A percentile compares a stretch with the other conserved stretches of the same genome.
Conservation (phyloP, 106 monocot species). For the Acorus gramineus region DNA sequence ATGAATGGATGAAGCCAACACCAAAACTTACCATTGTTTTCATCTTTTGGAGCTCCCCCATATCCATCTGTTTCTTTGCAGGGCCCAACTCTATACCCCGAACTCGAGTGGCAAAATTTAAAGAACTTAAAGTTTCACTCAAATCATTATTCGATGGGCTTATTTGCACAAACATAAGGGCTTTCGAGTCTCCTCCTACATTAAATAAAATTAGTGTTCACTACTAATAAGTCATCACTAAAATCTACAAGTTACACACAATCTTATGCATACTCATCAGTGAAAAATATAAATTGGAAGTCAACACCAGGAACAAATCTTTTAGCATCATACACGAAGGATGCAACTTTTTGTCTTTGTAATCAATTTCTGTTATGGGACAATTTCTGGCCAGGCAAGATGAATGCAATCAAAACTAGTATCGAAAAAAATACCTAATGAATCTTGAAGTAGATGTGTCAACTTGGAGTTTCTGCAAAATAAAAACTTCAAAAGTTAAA, state of each 20-base stretch:
- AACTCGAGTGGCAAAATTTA: constrained; percentile 85
- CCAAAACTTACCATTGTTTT: constrained; percentile 52
- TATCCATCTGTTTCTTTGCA: constrained; percentile 78
- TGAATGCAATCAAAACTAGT: background rate
- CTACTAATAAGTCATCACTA: too few species aligned
- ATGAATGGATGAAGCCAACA: background rate
- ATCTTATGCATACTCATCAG: too few species aligned
- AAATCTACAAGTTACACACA: too few species aligned
- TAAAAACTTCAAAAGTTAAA: background rate
- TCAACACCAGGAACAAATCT: too few species aligned
- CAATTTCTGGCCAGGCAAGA: background rate
- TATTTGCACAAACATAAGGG: constrained; percentile 89
- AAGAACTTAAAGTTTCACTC: constrained; percentile 72
- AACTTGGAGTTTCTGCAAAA: constrained; percentile 72
- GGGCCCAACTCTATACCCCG: constrained; percentile 67
- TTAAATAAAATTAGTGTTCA: background rate
- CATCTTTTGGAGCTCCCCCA: constrained; percentile 52
- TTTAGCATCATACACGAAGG: too few species aligned
- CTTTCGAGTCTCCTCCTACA: constrained; percentile 79
- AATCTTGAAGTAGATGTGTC: constrained; percentile 83
- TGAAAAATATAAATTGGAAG: too few species aligned
- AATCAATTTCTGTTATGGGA: too few species aligned
- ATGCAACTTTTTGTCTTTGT: too few species aligned
- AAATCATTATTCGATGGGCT: constrained; percentile 75
- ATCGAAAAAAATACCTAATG: constrained; percentile 39